These are phyloP conservation scores for Flammula alnicola DNA, from an alignment of 1,284 basidiomycete species.

Conservation along the genomic window DNA sequence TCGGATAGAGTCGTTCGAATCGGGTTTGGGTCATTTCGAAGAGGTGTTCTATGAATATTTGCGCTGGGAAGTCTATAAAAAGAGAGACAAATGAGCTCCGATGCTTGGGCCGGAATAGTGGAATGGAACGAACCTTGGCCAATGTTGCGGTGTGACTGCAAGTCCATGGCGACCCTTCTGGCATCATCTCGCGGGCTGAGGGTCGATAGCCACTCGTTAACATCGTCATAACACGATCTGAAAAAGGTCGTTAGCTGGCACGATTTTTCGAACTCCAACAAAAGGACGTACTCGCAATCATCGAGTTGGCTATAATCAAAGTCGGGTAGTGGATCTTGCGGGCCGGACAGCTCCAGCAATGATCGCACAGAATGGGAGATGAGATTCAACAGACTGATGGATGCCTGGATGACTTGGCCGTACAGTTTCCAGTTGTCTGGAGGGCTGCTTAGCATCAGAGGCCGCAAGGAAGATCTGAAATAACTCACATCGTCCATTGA, in stretches of 20 bases:
- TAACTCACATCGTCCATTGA: slow-evolving; percentile 54
- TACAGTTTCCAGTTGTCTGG: slow-evolving; percentile 67
- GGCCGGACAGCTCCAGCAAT: slow-evolving; percentile 34
- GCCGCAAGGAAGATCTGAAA: slow-evolving; percentile 1
- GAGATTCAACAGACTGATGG: slow-evolving; percentile 44
- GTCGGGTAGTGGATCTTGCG: slow-evolving; percentile 26
- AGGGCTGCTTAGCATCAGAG: slow-evolving; percentile 9
- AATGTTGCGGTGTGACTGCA: slow-evolving; percentile 54
- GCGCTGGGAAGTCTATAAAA: slow-evolving; percentile 54
- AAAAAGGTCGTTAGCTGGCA: too few species aligned
- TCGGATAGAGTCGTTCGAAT: slow-evolving; percentile 31
- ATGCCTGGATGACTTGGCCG: slow-evolving; percentile 48
- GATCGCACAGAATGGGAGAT: slow-evolving; percentile 37
- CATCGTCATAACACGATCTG: slow-evolving; percentile 47
- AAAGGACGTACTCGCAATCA: slow-evolving; percentile 38
- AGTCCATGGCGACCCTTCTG: slow-evolving; percentile 45
- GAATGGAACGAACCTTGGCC: slow-evolving; percentile 47
- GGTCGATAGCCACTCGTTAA: slow-evolving; percentile 46
- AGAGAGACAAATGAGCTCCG: background rate
- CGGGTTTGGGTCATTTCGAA: slow-evolving; percentile 45
- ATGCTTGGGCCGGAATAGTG: background rate
- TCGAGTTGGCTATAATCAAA: slow-evolving; percentile 31
- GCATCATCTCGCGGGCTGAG: slow-evolving; percentile 34
- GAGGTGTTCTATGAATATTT: slow-evolving; percentile 54
- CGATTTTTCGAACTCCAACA: background rate